Conservation (phyloP, 768 basidiomycete species). For the Trametes gibbosa region DNA sequence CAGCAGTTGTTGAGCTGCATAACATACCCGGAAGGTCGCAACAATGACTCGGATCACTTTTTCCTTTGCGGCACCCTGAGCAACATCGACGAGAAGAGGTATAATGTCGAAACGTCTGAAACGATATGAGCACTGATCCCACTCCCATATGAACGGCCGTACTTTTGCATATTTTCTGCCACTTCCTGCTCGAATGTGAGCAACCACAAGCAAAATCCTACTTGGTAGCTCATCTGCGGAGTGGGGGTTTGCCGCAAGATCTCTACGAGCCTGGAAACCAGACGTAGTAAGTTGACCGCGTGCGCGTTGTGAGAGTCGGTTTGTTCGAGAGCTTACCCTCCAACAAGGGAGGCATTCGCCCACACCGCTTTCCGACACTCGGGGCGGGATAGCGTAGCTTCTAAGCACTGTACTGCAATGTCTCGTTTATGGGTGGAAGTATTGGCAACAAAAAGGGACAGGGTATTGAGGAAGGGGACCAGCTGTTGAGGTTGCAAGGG, state of each 20-base stretch:
- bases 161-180: constrained; percentile 88
- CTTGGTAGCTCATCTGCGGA: constrained; percentile 95
- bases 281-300: neutral
- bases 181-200: constrained; percentile 87
- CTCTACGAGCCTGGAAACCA: constrained; percentile 63
- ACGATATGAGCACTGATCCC: neutral
- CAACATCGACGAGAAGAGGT: constrained; percentile 77
- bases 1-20: neutral
- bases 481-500: constrained; percentile 28
- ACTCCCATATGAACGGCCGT: constrained; percentile 31
- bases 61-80: constrained; percentile 91
- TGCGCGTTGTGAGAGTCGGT: neutral
- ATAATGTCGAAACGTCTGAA: constrained; percentile 85
- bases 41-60: constrained; percentile 94
- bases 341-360: constrained; percentile 64
- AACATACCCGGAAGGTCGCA: constrained; percentile 79
- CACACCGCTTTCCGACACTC: constrained; percentile 81
- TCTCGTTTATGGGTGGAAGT: constrained; percentile 70
- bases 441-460: constrained; percentile 32
- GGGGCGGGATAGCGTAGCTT: constrained; percentile 77
- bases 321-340: constrained; percentile 47
- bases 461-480: constrained; percentile 34
- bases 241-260: constrained; percentile 77
- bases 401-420: constrained; percentile 88
- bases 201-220: constrained; percentile 90